A percentile compares a stretch with the other conserved stretches of the same genome.
Evolutionary conservation across 1,284 basidiomycete genomes (phyloP).

Genomic region (Retiboletus flavoniger): DNA sequence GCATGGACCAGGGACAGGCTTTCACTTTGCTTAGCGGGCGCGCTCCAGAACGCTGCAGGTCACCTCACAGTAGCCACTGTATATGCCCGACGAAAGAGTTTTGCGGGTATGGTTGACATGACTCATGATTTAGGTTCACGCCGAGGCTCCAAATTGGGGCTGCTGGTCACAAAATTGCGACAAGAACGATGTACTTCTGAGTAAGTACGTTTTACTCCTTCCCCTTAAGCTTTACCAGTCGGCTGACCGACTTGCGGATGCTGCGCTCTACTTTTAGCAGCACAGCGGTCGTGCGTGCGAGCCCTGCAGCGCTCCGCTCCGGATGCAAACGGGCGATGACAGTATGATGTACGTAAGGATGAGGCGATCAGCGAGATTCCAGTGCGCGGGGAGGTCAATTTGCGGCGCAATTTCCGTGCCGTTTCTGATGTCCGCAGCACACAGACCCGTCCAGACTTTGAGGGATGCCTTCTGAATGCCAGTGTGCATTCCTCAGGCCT

Average conservation of each 20-base stretch:
- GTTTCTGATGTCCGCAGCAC: not conserved
- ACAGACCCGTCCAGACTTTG: not conserved
- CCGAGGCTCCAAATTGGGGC: not conserved
- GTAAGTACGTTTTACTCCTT: not conserved
- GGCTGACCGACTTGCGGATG: not conserved
- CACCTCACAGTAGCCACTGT: not conserved
- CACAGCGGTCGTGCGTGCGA: not conserved
- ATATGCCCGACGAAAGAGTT: not conserved
- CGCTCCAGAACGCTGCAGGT: slow-evolving; percentile 1
- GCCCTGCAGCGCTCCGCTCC: too few relatives aligned
- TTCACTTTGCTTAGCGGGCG: not conserved
- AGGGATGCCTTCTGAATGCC: not conserved
- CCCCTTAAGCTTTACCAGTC: not conserved
- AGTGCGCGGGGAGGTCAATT: not conserved
- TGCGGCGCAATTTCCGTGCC: not conserved
- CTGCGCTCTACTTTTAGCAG: not conserved
- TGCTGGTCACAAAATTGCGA: too few relatives aligned
- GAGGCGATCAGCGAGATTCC: not conserved
- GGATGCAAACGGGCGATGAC: not conserved
- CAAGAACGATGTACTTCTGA: not conserved
- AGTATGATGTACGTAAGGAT: not conserved
- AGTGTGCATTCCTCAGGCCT: not conserved
- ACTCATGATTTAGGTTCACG: not conserved
- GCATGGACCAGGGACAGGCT: not conserved
- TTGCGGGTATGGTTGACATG: not conserved